Conservation (phyloP, 805 yeast genomes). For the Ogataea degrootiae region DNA sequence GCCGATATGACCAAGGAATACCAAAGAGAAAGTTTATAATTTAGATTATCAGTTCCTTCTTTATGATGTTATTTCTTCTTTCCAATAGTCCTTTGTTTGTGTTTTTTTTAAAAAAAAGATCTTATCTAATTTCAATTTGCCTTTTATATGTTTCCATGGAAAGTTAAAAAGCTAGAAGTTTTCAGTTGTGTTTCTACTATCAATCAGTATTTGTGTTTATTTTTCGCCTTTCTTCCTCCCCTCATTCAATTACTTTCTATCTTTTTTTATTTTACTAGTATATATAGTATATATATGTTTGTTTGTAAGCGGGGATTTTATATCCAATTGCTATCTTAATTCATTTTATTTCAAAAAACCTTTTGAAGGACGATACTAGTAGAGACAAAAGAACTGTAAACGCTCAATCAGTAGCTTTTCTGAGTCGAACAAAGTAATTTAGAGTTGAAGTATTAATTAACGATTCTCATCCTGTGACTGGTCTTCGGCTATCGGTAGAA, state of each 20-base stretch:
- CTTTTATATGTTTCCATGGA: not conserved
- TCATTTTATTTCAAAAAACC: too few relatives aligned
- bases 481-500: too few relatives aligned
- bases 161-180: not conserved
- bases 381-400: too few relatives aligned
- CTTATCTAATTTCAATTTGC: not conserved
- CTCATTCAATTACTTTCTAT: not conserved
- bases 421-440: too few relatives aligned
- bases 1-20: constrained; percentile 92
- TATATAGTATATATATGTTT: not conserved
- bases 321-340: not conserved
- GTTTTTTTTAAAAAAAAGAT: not conserved
- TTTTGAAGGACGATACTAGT: too few relatives aligned
- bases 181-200: not conserved
- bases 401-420: too few relatives aligned
- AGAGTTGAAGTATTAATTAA: too few relatives aligned
- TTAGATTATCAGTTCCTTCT: not conserved
- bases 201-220: not conserved
- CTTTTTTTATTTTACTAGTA: not conserved
- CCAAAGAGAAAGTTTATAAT: constrained; percentile 56
- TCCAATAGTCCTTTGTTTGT: not conserved
- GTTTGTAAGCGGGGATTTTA: not conserved
- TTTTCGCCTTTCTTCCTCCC: not conserved
- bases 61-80: not conserved
- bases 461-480: too few relatives aligned